These are phyloP conservation scores for Clarireedia homoeocarpa DNA, from an alignment of 2,329 filamentous ascomycete genomes.

Conservation along the genomic window DNA sequence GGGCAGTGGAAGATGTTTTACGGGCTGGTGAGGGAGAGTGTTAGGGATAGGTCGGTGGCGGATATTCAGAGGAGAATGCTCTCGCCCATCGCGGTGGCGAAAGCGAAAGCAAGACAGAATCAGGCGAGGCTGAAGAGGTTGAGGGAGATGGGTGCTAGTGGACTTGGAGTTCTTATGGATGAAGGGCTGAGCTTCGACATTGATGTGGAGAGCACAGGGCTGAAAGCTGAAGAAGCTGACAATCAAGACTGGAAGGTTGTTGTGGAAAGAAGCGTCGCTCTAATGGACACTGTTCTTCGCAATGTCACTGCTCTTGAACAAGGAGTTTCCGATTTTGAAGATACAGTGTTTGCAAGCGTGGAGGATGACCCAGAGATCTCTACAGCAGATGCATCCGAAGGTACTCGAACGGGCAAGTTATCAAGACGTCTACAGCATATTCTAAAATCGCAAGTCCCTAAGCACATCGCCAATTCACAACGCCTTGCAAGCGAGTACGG, in stretches of 20 bases:
- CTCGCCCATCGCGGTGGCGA: conserved; percentile 68
- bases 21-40: conserved; percentile 65
- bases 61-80: conserved; percentile 66
- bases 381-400: conserved; percentile 32
- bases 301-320: conserved; percentile 60
- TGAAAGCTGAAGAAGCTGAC: conserved; percentile 35
- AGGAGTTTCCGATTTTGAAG: conserved; percentile 55
- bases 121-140: conserved; percentile 63
- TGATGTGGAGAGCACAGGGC: conserved; percentile 46
- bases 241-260: conserved; percentile 59
- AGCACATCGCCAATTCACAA: conserved; percentile 52
- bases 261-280: conserved; percentile 69
- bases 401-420: conserved; percentile 44
- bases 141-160: conserved; percentile 74
- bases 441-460: conserved; percentile 59
- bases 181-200: conserved; percentile 68
- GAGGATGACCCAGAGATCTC: conserved; percentile 53
- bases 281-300: conserved; percentile 79
- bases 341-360: conserved; percentile 55
- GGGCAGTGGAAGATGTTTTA: conserved; percentile 67
- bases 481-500: conserved; percentile 57
- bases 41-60: conserved; percentile 62
- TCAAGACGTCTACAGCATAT: conserved; percentile 61
- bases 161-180: conserved; percentile 78
- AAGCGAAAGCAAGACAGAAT: conserved; percentile 68